These are phyloP conservation scores for Eimeria brunetti DNA, from an alignment of 169 alveolate species.

Conservation along the genomic window DNA sequence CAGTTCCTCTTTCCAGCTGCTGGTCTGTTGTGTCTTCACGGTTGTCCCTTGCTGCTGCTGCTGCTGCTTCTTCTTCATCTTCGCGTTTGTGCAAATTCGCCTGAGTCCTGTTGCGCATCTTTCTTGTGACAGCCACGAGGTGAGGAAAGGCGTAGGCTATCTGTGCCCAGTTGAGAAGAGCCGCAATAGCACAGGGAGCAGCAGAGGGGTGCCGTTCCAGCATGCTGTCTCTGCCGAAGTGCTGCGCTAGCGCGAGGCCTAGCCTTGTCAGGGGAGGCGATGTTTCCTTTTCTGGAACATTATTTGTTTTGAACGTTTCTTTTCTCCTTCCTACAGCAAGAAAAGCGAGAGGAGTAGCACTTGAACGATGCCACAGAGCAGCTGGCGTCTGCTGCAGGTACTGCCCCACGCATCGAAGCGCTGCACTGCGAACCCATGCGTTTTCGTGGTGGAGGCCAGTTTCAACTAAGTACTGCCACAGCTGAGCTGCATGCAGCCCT, in stretches of 20 bases:
- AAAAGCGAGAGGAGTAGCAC: background rate
- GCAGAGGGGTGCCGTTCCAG: conserved; percentile 72
- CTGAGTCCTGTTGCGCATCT: conserved; percentile 13
- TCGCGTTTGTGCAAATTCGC: background rate
- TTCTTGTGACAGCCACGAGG: conserved; percentile 1
- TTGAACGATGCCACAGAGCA: background rate
- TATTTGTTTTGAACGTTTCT: background rate
- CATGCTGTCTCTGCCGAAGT: conserved; percentile 61
- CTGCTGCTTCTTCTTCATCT: no score
- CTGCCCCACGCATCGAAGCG: conserved; percentile 69
- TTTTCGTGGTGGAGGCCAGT: conserved; percentile 47
- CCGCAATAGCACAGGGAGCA: conserved; percentile 34
- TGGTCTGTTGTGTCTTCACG: background rate
- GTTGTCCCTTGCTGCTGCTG: no score
- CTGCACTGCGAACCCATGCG: conserved; percentile 73
- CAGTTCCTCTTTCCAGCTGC: background rate
- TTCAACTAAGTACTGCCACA: conserved; percentile 38
- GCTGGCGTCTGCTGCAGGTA: conserved; percentile 64
- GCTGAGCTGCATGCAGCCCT: conserved; percentile 65
- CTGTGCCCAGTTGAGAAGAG: conserved; percentile 50
- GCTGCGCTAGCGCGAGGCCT: conserved; percentile 56
- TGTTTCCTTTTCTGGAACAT: background rate
- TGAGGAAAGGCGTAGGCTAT: conserved; percentile 33
- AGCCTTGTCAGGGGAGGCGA: conserved; percentile 17
- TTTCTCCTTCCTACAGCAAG: background rate